Conservation (phyloP, 495 filamentous ascomycete genomes). For the Podospora tetraspora region DNA sequence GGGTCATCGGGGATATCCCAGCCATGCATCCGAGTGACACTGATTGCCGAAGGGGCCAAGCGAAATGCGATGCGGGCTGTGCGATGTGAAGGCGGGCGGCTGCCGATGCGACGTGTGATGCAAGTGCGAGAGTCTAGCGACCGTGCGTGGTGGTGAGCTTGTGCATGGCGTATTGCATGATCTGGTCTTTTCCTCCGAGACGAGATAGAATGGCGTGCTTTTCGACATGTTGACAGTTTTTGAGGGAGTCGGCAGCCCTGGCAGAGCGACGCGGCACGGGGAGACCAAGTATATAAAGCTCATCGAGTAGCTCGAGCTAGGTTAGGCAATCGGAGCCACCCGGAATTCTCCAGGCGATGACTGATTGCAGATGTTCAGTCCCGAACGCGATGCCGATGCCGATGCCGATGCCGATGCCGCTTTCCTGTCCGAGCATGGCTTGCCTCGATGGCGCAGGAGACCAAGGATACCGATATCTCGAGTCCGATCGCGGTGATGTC, state of each 20-base stretch:
- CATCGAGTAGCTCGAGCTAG: not conserved
- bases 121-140: not conserved
- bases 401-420: not conserved
- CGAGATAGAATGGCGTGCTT: not conserved
- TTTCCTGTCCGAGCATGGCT: not conserved
- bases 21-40: not conserved
- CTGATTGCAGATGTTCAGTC: not conserved
- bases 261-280: not conserved
- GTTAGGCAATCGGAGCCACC: not conserved
- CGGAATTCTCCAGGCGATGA: not conserved
- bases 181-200: not conserved
- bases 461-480: not conserved
- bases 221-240: not conserved
- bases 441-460: not conserved
- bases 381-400: not conserved
- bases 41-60: not conserved
- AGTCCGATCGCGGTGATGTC: not conserved
- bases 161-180: not conserved
- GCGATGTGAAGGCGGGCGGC: not conserved
- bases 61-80: not conserved
- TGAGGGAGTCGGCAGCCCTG: not conserved
- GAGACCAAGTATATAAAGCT: not conserved
- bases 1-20: not conserved
- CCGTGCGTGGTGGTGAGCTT: not conserved
- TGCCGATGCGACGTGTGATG: not conserved